These are phyloP conservation scores for Mycena epipterygia DNA, from an alignment of 768 basidiomycete species.

Conservation along the genomic window DNA sequence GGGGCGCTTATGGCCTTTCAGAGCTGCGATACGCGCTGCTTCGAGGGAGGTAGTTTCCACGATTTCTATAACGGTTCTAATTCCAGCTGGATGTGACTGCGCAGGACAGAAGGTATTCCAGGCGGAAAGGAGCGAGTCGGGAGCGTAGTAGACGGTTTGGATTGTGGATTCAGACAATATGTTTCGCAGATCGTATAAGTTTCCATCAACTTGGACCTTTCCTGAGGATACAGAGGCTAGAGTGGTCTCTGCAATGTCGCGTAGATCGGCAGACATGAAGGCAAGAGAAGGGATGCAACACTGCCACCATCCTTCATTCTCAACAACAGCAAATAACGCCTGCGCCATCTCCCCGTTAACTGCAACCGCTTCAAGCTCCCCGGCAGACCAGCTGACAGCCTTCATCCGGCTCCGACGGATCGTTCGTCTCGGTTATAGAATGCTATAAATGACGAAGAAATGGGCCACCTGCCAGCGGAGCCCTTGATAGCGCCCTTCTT, in stretches of 20 bases:
- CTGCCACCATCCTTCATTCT: neutral
- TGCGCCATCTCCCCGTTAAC: no score
- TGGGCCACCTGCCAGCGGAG: no score
- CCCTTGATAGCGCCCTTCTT: no score
- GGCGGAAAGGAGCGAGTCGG: constrained; percentile 59
- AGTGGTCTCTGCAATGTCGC: constrained; percentile 25
- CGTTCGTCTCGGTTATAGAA: no score
- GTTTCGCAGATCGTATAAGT: constrained; percentile 44
- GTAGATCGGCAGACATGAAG: constrained; percentile 13
- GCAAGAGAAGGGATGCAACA: constrained; percentile 32
- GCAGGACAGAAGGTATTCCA: constrained; percentile 54
- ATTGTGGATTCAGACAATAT: constrained; percentile 46
- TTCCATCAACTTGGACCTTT: constrained; percentile 38
- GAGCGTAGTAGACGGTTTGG: constrained; percentile 67
- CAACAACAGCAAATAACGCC: no score
- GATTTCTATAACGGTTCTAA: constrained; percentile 57
- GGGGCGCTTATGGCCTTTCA: constrained; percentile 39
- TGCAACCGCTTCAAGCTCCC: no score
- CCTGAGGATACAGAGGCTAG: constrained; percentile 19
- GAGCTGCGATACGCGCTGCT: constrained; percentile 59
- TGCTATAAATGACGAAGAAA: no score
- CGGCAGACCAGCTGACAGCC: no score
- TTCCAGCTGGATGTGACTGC: constrained; percentile 6
- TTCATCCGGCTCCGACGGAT: no score
- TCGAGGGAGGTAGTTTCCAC: constrained; percentile 76